Percentiles rank a stretch among this genome's conserved stretches.
These are phyloP conservation scores for Cutaneotrichosporon cyanovorans DNA, from an alignment of 1,284 basidiomycete species.

Conservation along the genomic window DNA sequence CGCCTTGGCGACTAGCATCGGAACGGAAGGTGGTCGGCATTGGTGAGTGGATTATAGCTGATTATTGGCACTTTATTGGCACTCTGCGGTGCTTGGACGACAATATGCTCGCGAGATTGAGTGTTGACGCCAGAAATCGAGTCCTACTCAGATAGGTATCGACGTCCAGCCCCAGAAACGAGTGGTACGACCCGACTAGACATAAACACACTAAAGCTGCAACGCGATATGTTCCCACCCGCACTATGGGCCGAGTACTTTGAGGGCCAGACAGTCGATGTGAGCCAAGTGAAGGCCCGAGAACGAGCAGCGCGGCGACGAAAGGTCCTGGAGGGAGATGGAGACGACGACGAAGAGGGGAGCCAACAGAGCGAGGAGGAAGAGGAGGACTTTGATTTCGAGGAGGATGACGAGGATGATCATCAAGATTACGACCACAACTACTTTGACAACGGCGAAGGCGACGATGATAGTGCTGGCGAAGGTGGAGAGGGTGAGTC, in stretches of 20 bases:
- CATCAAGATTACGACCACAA: slow-evolving; percentile 46
- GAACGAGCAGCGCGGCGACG: slow-evolving; percentile 4
- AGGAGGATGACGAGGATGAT: slow-evolving; percentile 39
- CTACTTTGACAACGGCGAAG: slow-evolving; percentile 47
- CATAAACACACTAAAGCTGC: slow-evolving; percentile 33
- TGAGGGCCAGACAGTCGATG: slow-evolving; percentile 17
- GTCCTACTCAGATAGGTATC: slow-evolving; percentile 39
- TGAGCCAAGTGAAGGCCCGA: slow-evolving; percentile 1
- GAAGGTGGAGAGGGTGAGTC: slow-evolving; percentile 34
- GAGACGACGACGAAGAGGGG: slow-evolving; percentile 8
- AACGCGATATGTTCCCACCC: slow-evolving; percentile 38
- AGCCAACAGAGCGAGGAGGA: slow-evolving; percentile 16
- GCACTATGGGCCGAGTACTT: slow-evolving; percentile 41
- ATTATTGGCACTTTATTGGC: too few species aligned
- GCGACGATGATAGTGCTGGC: slow-evolving; percentile 40
- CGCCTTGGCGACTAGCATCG: slow-evolving; percentile 35
- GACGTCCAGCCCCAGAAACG: slow-evolving; percentile 1
- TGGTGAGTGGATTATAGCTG: slow-evolving; percentile 22
- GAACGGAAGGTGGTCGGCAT: slow-evolving; percentile 38
- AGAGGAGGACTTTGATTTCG: slow-evolving; percentile 41
- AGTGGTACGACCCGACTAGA: slow-evolving; percentile 20
- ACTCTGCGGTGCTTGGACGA: background rate
- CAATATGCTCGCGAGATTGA: background rate
- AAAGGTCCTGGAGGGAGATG: slow-evolving; percentile 9
- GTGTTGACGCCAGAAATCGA: slow-evolving; percentile 36